phyloP scores from a whole-genome alignment of 1,284 basidiomycete species.

The Entoloma clypeatum region DNA sequence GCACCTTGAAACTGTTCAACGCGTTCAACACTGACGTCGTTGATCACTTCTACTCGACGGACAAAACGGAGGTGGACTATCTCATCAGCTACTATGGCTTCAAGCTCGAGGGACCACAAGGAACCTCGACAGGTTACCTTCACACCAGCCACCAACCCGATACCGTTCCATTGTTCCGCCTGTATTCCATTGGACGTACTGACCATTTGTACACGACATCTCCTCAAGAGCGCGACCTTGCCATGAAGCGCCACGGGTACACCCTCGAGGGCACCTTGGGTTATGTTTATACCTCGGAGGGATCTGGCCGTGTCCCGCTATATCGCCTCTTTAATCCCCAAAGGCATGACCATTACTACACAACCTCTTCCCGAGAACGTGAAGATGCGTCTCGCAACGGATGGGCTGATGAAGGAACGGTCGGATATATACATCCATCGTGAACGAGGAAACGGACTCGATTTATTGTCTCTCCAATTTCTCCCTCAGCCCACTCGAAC shows the following conservation, averaged over 20 bases:
- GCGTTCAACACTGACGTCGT: slow-evolving; percentile 20
- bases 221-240: slow-evolving; percentile 13
- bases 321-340: slow-evolving; percentile 17
- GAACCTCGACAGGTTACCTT: slow-evolving; percentile 19
- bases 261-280: slow-evolving; percentile 19
- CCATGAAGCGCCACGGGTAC: slow-evolving; percentile 20
- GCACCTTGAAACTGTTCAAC: slow-evolving; percentile 18
- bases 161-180: slow-evolving; percentile 20
- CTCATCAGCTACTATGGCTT: slow-evolving; percentile 20
- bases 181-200: slow-evolving; percentile 18
- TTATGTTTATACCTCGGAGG: slow-evolving; percentile 15
- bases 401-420: slow-evolving; percentile 18
- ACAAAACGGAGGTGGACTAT: slow-evolving; percentile 17
- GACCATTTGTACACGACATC: slow-evolving; percentile 21
- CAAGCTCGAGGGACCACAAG: slow-evolving; percentile 17
- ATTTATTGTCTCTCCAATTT: neutral
- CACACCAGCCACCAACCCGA: slow-evolving; percentile 14
- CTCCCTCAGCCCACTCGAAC: neutral
- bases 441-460: slow-evolving; percentile 11
- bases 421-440: slow-evolving; percentile 16
- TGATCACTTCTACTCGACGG: slow-evolving; percentile 22
- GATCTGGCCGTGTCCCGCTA: slow-evolving; percentile 16
- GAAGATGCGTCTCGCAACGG: slow-evolving; percentile 23
- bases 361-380: slow-evolving; percentile 16
- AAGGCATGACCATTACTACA: slow-evolving; percentile 21